Base-by-base conservation (phyloP, 2,329 filamentous ascomycete genomes). In the Pyrenochaeta sp. region DNA sequence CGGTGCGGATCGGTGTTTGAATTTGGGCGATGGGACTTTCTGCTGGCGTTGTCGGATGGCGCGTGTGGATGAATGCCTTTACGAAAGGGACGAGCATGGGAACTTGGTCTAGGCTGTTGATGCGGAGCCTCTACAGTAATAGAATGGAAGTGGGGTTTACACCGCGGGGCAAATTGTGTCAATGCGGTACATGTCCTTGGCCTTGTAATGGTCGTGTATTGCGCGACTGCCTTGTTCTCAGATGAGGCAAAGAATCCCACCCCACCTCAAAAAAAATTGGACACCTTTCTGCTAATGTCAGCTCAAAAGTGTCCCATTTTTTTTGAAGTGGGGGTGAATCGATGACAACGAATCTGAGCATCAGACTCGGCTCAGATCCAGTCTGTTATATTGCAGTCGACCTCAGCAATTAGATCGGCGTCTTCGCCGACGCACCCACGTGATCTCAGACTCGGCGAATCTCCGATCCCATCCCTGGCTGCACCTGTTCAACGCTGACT, bases 31-130 rank as follows among this genome's bases (percentile, higher is more conserved):
- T 44, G 66, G 66, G 5, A 62, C 51, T 36, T 36, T 57, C 3
- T 70, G 67, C 15, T 43, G 60, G 28, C 62, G 58, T 12, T 69
- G 67, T 49, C 54, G 44, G 13, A 50, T 43, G 2, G 50, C 54
- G 4, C 32, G 50, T 5, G 9, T 49, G 9, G 56, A 45, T 15
- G 10, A 3, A 15, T 69, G 67, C 52, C 44, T 52, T 22, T 61
- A 28, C 63, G 58, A 55, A 58, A 57, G 34, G 40, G 39, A 40
- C 15, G 47, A 34, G 28, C 19, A 47, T 32, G 45, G 15, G 28
- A 10, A 24, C 12, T 34, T 34, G 28, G 19, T 47, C 5, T 22
- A 6, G 9, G 8, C n/a, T 22, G n/a, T 24, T 19, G 25, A 46
- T 27, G 7, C 2, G 10, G 25, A 27, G 42, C 15, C 13, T 19